Evolutionary conservation across 176 grass and related monocot species (phyloP), one percentile per base, ranked within the genome.

Genomic region (Olyra latifolia): DNA sequence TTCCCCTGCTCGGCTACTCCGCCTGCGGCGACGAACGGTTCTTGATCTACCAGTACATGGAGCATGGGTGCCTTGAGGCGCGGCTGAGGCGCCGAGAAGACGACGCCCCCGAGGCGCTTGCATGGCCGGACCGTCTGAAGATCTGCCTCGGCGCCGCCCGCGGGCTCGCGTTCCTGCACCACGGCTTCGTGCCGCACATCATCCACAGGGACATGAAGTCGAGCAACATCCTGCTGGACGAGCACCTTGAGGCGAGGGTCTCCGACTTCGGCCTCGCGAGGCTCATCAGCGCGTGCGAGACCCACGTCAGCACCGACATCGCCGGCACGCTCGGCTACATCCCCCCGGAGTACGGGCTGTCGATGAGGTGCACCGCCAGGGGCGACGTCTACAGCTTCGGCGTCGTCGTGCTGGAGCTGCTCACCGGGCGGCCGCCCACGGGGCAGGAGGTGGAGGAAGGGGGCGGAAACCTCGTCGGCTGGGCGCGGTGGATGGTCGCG

Each of bases 191-290:
- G 62, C 93, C 93, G 20, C 87, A 86, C 75, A 88, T 95, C 73
- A 95, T 95, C 58, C 93, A 95, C 53, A 77, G 87, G 11, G 93
- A 95, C 84, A 88, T 95, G 81, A 95, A 95, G 55, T 95, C 93
- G 1, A 95, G 93, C 77, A 95, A 95, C 76, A 88, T 95, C n/a
- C 88, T 95, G 9, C 38, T 95, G 4, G 93, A 89, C 23, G 70
- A 83, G 53, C 76, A 77, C 72, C 85, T 95, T 24, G 87, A 92
- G 69, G 78, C 89, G 12, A 80, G 74, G 69, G 85, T 95, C 32
- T 35, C 32, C 32, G 32, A 35, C 32, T 35, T 35, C 32, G 32
- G 32, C 32, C 32, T 35, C 32, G 93, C 93, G 23, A 78, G 93
- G 32, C 90, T 95, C 52, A 95, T 92, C 62, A 92, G 93, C 32